A percentile compares a stretch with the other conserved stretches of the same genome.
phyloP scores from a whole-genome alignment of 345 rosid species.

The Gossypium stocksii region DNA sequence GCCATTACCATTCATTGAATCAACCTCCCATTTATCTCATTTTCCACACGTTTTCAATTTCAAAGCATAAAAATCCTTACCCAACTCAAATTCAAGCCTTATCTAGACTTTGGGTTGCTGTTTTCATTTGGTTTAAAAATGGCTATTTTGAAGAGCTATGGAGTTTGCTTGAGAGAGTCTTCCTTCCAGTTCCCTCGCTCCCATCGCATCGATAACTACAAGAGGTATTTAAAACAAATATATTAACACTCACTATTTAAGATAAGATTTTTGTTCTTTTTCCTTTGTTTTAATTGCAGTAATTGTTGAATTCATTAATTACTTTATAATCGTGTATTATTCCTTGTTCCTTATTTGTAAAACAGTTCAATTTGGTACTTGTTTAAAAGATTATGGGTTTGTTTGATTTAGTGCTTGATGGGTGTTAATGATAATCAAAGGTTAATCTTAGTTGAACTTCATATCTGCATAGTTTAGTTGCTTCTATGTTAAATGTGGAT shows the following conservation, averaged over 20 bases:
- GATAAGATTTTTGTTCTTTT: background rate
- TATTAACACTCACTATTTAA: background rate
- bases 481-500: too few species aligned
- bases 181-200: constrained; percentile 32
- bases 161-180: constrained; percentile 36
- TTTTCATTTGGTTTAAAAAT: constrained; percentile 16
- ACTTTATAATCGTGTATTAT: background rate
- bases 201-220: constrained; percentile 22
- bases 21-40: background rate
- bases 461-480: background rate
- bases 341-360: background rate
- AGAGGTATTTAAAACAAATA: constrained; percentile 30
- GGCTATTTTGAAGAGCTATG: constrained; percentile 39
- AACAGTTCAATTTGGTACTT: background rate
- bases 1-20: constrained; percentile 21
- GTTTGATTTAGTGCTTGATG: background rate
- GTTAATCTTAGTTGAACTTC: background rate
- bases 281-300: background rate
- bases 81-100: background rate
- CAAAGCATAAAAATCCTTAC: background rate
- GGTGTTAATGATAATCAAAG: background rate
- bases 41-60: background rate
- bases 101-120: background rate
- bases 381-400: background rate
- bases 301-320: background rate